phyloP scores from a whole-genome alignment of 441 rosid species.

The Adansonia madagascariensis region DNA sequence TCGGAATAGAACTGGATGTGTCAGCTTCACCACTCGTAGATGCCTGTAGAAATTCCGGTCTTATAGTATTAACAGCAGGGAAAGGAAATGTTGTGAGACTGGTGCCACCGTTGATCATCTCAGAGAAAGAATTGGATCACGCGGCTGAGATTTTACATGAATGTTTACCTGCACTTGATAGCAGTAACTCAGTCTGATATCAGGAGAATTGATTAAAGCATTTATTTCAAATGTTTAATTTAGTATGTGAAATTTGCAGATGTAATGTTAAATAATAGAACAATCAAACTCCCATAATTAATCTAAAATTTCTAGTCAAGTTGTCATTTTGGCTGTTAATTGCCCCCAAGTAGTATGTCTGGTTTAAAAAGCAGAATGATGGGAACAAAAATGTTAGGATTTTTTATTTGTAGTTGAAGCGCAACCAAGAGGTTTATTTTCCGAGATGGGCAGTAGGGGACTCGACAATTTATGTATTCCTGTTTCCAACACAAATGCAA shows the following conservation, averaged over 20 bases:
- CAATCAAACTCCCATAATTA: neutral
- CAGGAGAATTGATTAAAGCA: neutral
- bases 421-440: neutral
- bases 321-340: neutral
- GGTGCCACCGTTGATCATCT: slow-evolving; percentile 78
- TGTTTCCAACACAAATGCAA: neutral
- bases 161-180: slow-evolving; percentile 50
- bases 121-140: slow-evolving; percentile 61
- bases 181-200: slow-evolving; percentile 15
- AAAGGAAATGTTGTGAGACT: slow-evolving; percentile 84
- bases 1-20: slow-evolving; percentile 76
- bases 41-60: slow-evolving; percentile 79
- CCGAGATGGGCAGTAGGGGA: no score
- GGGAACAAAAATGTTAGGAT: neutral
- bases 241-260: neutral
- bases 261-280: neutral
- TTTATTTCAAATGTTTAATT: neutral
- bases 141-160: slow-evolving; percentile 60
- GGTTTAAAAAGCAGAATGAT: neutral
- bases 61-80: slow-evolving; percentile 77
- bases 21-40: slow-evolving; percentile 66
- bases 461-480: no score
- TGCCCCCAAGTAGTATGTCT: neutral
- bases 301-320: neutral
- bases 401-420: neutral